Evolutionary conservation across 305 asterid species (phyloP).

Genomic region (Nicotiana rustica): DNA sequence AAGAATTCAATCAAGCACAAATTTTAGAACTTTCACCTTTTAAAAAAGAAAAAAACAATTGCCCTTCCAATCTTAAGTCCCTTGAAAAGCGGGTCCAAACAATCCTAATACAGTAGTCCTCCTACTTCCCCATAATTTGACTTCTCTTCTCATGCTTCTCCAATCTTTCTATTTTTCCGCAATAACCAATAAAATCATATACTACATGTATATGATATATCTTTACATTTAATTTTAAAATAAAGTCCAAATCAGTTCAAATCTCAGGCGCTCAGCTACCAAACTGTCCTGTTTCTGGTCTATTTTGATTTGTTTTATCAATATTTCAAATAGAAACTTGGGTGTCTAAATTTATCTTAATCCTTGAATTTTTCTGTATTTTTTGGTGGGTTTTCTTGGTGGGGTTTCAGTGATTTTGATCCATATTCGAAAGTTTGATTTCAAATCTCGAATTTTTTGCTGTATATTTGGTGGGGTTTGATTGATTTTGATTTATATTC

Average conservation of each 20-base stretch:
- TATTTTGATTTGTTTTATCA: background rate
- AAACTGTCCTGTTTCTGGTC: background rate
- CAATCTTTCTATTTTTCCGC: background rate
- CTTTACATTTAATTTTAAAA: no score
- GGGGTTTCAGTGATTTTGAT: constrained; percentile 30
- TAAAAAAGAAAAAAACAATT: background rate
- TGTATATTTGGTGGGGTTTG: constrained; percentile 6
- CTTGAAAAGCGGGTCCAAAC: constrained; percentile 27
- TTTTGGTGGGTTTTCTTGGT: constrained; percentile 23
- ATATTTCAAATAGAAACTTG: background rate
- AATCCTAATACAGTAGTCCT: background rate
- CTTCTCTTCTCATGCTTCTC: background rate
- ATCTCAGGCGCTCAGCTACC: constrained; percentile 23
- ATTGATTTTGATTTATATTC: background rate
- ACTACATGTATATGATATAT: no score
- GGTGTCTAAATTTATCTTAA: background rate
- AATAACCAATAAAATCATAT: background rate
- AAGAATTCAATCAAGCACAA: no score
- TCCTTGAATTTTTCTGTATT: background rate
- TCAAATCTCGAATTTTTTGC: background rate
- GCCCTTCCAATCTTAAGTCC: background rate
- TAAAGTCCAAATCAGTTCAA: background rate
- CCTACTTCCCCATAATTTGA: constrained; percentile 7
- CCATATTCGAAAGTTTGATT: background rate
- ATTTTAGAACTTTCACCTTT: no score